Base-by-base conservation (phyloP, 116 monocot genomes). In the Papilionanthe hybrid region DNA sequence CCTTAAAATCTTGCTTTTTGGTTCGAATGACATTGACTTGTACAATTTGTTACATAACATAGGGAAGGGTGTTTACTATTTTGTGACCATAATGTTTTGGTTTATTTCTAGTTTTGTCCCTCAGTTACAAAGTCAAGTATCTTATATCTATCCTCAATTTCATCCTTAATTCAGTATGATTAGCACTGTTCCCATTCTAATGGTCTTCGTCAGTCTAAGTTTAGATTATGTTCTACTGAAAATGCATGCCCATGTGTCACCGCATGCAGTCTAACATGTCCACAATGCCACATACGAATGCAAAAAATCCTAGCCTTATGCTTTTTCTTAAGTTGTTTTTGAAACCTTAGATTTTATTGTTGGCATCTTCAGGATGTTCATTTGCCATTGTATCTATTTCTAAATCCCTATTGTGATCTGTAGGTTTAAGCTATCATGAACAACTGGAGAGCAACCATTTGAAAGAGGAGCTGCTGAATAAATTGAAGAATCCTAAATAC, bases 401-500 rank as follows among this genome's bases (percentile, higher is more conserved):
- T 73, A 13, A 73, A 37, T 44, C 22, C 8, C 75, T 75, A 10
- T 49, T 50, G 0, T 49, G 27, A 28, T 72, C 77, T 82, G 37
- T 77, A 90, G 91, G 88, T 69, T 53, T 55, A 29, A 78, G 5
- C 65, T 30, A 78, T 78, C 75, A 84, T 23, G 89, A 88, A 72
- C 74, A 81, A 75, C 75, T 32, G 47, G 92, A 87, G 78, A 94
- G 91, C 60, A 50, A 48, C 27, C 69, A 76, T 69, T 81, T 97
- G 83, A 91, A 82, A 80, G 81, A 84, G 22, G 89, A 92, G 75
- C 69, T 85, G 15, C 86, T 87, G 79, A 87, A 88, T 42, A 91
- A 90, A 82, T 81, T 72, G 86, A 91, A 85, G 82, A 81, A 87
- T 79, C 83, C 94, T 43, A 90, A 88, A 78, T 98, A 92, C 75